Conservation (phyloP, 805 yeast species). For the Metschnikowia continentalis region DNA sequence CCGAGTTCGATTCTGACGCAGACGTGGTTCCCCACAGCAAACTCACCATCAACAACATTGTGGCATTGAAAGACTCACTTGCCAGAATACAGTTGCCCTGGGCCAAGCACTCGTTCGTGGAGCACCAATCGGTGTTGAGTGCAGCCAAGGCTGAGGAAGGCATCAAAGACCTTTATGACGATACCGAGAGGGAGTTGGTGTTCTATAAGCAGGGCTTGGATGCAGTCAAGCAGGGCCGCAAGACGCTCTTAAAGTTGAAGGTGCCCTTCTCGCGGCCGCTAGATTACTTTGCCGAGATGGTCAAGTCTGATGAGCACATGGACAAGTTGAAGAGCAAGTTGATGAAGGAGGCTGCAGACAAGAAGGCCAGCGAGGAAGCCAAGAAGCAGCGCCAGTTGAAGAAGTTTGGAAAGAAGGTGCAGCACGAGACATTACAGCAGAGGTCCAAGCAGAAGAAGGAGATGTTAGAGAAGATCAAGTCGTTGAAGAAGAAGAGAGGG, state of each 20-base stretch:
- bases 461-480: slow-evolving; percentile 82
- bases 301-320: slow-evolving; percentile 97
- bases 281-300: slow-evolving; percentile 98
- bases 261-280: slow-evolving; percentile 89
- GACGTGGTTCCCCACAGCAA: slow-evolving; percentile 92
- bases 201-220: slow-evolving; percentile 91
- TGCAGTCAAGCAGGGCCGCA: slow-evolving; percentile 73
- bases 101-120: slow-evolving; percentile 68
- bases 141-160: slow-evolving; percentile 55
- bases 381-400: slow-evolving; percentile 90
- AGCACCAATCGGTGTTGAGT: slow-evolving; percentile 74
- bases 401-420: slow-evolving; percentile 97
- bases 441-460: slow-evolving; percentile 92
- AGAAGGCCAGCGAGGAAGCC: slow-evolving; percentile 90
- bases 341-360: slow-evolving; percentile 72
- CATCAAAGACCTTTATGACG: slow-evolving; percentile 88
- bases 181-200: slow-evolving; percentile 91
- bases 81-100: slow-evolving; percentile 65
- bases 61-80: slow-evolving; percentile 72
- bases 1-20: slow-evolving; percentile 88
- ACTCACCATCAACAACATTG: slow-evolving; percentile 78
- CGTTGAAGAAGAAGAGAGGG: slow-evolving; percentile 85
- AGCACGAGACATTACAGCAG: slow-evolving; percentile 86
- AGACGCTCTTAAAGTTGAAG: slow-evolving; percentile 59
- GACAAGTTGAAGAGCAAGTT: slow-evolving; percentile 81